Evolutionary conservation across 345 rosid genomes (phyloP).

Genomic region (Lepidium sativum): DNA sequence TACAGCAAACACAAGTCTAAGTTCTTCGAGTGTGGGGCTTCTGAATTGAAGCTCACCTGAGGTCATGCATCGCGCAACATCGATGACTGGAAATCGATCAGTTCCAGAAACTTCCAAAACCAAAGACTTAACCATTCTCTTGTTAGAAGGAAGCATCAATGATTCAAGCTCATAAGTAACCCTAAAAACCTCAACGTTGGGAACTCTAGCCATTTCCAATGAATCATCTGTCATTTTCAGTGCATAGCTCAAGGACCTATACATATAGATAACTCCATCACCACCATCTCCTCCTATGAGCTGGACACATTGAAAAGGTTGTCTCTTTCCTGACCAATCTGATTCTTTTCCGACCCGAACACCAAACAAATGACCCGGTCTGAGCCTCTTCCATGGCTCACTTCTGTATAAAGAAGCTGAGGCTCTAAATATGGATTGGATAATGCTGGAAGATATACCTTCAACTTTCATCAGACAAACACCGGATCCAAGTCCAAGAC

Average conservation of each 20-base stretch:
- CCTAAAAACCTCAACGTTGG: slow-evolving; percentile 55
- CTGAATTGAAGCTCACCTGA: slow-evolving; percentile 49
- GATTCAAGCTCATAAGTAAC: slow-evolving; percentile 48
- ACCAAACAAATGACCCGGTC: slow-evolving; percentile 50
- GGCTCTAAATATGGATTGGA: slow-evolving; percentile 42
- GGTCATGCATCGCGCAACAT: slow-evolving; percentile 40
- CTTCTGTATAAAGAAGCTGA: slow-evolving; percentile 62
- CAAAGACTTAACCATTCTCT: slow-evolving; percentile 54
- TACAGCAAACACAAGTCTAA: slow-evolving; percentile 52
- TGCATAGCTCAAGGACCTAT: slow-evolving; percentile 41
- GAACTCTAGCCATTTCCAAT: slow-evolving; percentile 41
- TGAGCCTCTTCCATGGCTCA: slow-evolving; percentile 65
- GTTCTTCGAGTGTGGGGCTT: slow-evolving; percentile 54
- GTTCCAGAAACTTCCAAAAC: slow-evolving; percentile 45
- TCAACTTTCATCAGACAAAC: slow-evolving; percentile 49
- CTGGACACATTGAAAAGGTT: slow-evolving; percentile 54
- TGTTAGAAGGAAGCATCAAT: slow-evolving; percentile 52
- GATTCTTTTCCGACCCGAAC: slow-evolving; percentile 56
- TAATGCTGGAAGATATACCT: slow-evolving; percentile 44
- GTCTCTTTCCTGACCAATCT: slow-evolving; percentile 59
- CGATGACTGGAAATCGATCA: slow-evolving; percentile 57
- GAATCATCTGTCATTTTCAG: slow-evolving; percentile 44
- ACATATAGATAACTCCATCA: slow-evolving; percentile 50
- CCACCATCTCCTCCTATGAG: slow-evolving; percentile 72
- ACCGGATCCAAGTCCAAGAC: slow-evolving; percentile 71